phyloP scores from a whole-genome alignment of 768 basidiomycete genomes.

The Suillus subluteus region DNA sequence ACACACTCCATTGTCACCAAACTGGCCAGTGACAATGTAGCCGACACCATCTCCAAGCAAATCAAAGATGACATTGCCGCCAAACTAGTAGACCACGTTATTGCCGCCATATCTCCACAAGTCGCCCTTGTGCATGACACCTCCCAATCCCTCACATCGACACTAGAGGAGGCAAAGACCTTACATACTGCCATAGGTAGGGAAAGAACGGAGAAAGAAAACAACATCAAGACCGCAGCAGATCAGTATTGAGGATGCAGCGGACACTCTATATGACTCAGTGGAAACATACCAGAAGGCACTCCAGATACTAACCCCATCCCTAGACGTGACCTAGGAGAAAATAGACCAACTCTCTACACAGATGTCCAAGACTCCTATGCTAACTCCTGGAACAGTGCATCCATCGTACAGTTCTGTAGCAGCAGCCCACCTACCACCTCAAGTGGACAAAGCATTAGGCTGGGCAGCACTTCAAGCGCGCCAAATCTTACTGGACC shows the following conservation, averaged over 20 bases:
- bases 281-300: background rate
- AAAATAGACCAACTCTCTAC: background rate
- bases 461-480: background rate
- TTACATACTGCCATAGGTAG: background rate
- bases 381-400: too few relatives aligned
- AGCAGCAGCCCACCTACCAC: too few relatives aligned
- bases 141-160: too few relatives aligned
- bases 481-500: background rate
- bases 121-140: background rate
- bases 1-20: too few relatives aligned
- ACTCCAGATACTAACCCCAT: background rate
- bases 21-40: too few relatives aligned
- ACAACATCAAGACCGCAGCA: conserved; percentile 21
- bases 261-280: background rate
- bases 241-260: background rate
- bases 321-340: background rate
- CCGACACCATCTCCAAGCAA: too few relatives aligned
- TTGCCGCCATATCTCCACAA: background rate
- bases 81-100: background rate
- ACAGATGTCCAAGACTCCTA: background rate
- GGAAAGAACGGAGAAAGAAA: background rate
- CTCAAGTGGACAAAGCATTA: background rate
- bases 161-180: rapidly evolving
- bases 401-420: background rate
- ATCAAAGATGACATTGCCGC: background rate